These are phyloP conservation scores for Umbelopsis ramanniana DNA, from an alignment of 192 early-diverging fungal species.

Conservation along the genomic window DNA sequence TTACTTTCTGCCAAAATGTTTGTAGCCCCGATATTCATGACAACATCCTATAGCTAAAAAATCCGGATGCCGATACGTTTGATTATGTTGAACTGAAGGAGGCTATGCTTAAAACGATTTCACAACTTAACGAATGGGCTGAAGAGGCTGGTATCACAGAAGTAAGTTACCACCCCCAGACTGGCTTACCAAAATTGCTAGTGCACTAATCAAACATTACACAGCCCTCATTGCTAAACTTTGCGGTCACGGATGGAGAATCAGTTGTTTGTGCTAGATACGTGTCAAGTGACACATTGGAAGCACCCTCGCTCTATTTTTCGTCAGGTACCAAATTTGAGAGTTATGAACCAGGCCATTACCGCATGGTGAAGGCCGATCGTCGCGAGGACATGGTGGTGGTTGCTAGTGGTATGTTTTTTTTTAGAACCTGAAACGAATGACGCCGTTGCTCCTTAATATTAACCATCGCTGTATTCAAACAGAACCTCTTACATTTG, in stretches of 20 bases:
- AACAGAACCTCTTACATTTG: slow-evolving; percentile 78
- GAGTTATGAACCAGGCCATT: slow-evolving; percentile 66
- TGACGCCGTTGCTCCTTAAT: too few species aligned
- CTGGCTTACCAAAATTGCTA: background rate
- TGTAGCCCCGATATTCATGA: background rate
- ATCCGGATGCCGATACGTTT: slow-evolving; percentile 54
- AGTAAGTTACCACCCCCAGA: slow-evolving; percentile 16
- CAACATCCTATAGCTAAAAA: slow-evolving; percentile 32
- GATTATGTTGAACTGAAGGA: slow-evolving; percentile 63
- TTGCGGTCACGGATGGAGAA: slow-evolving; percentile 83
- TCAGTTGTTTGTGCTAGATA: slow-evolving; percentile 78
- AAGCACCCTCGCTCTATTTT: slow-evolving; percentile 78
- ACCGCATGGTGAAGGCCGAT: slow-evolving; percentile 71
- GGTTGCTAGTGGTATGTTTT: slow-evolving; percentile 58
- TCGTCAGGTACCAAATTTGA: slow-evolving; percentile 79
- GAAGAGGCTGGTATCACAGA: slow-evolving; percentile 63
- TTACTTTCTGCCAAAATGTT: background rate
- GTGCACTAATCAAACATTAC: background rate
- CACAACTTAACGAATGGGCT: slow-evolving; percentile 72
- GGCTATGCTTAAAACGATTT: slow-evolving; percentile 79
- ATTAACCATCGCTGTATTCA: background rate
- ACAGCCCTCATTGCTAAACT: slow-evolving; percentile 74
- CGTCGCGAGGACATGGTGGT: slow-evolving; percentile 83
- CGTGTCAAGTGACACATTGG: slow-evolving; percentile 66
- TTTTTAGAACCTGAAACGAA: background rate